Evolutionary conservation across 495 filamentous ascomycete species (phyloP).

Genomic region (Penicillium dipodomyicola): DNA sequence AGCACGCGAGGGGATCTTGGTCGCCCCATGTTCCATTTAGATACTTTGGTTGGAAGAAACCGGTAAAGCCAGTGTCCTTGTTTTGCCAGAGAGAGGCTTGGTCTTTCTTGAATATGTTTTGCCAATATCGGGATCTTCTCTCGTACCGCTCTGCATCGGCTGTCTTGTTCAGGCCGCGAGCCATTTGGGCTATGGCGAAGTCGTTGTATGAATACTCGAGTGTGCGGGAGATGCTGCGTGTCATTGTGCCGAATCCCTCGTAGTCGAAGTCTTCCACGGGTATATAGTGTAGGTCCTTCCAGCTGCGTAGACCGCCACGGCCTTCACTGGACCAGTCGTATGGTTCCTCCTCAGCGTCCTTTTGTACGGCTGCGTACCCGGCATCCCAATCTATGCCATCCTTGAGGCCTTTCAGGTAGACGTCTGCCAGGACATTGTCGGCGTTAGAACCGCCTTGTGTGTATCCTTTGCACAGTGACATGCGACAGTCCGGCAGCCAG

Average conservation of each 20-base stretch:
- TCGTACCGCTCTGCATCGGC: constrained; percentile 61
- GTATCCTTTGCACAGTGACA: constrained; percentile 65
- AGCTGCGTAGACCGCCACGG: constrained; percentile 69
- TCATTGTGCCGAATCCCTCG: constrained; percentile 69
- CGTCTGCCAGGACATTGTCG: constrained; percentile 73
- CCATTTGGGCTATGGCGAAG: constrained; percentile 57
- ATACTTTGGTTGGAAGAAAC: constrained; percentile 66
- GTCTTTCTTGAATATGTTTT: constrained; percentile 64
- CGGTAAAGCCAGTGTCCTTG: constrained; percentile 51
- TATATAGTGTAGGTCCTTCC: constrained; percentile 64
- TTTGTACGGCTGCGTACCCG: constrained; percentile 65
- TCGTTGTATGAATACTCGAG: constrained; percentile 74
- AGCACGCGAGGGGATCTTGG: constrained; percentile 55
- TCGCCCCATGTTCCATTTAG: constrained; percentile 57
- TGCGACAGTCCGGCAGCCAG: constrained; percentile 64
- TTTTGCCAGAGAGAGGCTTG: constrained; percentile 46
- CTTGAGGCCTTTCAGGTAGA: constrained; percentile 67
- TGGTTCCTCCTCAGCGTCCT: constrained; percentile 65
- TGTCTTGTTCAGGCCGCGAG: constrained; percentile 53
- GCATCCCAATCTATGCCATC: constrained; percentile 64
- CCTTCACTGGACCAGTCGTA: constrained; percentile 70
- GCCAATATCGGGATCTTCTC: constrained; percentile 60
- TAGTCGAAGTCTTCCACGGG: constrained; percentile 69
- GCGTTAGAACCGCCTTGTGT: constrained; percentile 75
- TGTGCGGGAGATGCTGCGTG: constrained; percentile 65